These are phyloP conservation scores for Rhododendron vialii DNA, from an alignment of 148 eudicot genomes.

Conservation along the genomic window DNA sequence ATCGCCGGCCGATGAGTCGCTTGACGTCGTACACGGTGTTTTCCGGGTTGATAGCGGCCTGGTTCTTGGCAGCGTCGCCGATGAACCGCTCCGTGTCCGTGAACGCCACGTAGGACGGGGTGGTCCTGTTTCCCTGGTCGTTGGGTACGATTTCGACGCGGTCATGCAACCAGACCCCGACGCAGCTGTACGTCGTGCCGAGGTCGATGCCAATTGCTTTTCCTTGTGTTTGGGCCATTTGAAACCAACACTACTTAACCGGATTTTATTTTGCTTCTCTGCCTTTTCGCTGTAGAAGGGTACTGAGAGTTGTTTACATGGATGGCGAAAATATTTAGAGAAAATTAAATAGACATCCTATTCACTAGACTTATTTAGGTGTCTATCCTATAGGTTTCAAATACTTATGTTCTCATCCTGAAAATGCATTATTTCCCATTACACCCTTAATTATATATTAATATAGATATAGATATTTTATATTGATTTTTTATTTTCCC, in stretches of 20 bases:
- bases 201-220: slow-evolving; percentile 40
- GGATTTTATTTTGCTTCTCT: neutral
- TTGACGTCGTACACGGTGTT: slow-evolving; percentile 41
- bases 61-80: slow-evolving; percentile 40
- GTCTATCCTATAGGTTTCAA: no score
- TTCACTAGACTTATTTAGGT: no score
- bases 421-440: no score
- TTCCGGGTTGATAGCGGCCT: slow-evolving; percentile 34
- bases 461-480: no score
- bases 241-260: neutral
- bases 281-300: neutral
- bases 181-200: slow-evolving; percentile 43
- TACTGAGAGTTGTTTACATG: neutral
- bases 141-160: slow-evolving; percentile 41
- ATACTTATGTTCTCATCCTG: no score
- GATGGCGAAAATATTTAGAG: neutral
- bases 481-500: no score
- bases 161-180: slow-evolving; percentile 35
- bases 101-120: slow-evolving; percentile 39
- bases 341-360: no score
- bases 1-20: slow-evolving; percentile 29
- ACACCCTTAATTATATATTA: no score
- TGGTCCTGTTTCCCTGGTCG: slow-evolving; percentile 41
- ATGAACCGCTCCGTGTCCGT: slow-evolving; percentile 33
- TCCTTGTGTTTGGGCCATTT: slow-evolving; percentile 4